Evolutionary conservation across 768 basidiomycete species (phyloP).

Genomic region (Crepidotus variabilis): DNA sequence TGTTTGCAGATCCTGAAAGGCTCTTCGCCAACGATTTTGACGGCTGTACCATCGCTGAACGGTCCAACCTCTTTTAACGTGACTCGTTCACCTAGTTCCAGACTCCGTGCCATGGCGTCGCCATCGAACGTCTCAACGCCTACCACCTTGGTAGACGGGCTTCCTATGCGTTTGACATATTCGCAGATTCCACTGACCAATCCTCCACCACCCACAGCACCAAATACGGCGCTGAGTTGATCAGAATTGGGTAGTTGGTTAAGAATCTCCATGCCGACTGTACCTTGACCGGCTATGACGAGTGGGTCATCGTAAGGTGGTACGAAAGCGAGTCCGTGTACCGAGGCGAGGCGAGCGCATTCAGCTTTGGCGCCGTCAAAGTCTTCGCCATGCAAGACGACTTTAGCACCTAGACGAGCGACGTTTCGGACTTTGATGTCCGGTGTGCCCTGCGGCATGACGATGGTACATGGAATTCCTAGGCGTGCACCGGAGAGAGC

Average conservation of each 20-base stretch:
- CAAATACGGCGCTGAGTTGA: constrained; percentile 80
- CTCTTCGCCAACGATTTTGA: constrained; percentile 92
- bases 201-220: constrained; percentile 92
- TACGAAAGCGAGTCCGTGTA: constrained; percentile 81
- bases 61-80: constrained; percentile 88
- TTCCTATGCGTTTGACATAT: constrained; percentile 91
- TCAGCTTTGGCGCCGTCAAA: constrained; percentile 97
- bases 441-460: constrained; percentile 95
- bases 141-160: constrained; percentile 72
- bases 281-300: constrained; percentile 97
- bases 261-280: constrained; percentile 90
- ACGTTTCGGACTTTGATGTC: constrained; percentile 96
- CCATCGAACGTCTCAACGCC: constrained; percentile 96
- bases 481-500: constrained; percentile 90
- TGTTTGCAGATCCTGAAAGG: constrained; percentile 90
- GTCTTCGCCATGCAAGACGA: constrained; percentile 86
- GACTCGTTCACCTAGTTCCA: constrained; percentile 78
- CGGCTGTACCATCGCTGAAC: constrained; percentile 97
- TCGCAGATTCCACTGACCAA: constrained; percentile 86
- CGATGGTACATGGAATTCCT: constrained; percentile 93
- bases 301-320: constrained; percentile 98
- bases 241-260: constrained; percentile 82
- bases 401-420: constrained; percentile 91
- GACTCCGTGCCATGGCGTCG: constrained; percentile 87
- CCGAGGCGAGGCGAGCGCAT: constrained; percentile 77